Evolutionary conservation across 2,329 filamentous ascomycete species (phyloP).

Genomic region (Penicillium sp.): DNA sequence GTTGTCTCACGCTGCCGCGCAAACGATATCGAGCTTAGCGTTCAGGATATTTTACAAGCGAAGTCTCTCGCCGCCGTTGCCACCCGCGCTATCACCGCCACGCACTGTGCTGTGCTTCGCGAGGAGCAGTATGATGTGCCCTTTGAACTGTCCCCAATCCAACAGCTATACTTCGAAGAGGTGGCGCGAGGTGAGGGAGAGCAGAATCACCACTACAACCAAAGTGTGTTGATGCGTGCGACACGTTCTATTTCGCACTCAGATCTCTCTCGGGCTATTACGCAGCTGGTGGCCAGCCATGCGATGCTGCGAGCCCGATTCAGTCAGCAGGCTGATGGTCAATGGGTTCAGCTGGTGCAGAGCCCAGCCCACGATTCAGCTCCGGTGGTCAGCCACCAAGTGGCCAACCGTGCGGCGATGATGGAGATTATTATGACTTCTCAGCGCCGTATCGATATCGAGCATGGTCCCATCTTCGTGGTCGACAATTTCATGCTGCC

Average conservation of each 20-base stretch:
- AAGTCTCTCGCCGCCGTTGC: background rate
- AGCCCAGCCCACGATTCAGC: background rate
- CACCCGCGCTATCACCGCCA: background rate
- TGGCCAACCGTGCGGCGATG: background rate
- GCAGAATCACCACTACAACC: constrained; percentile 2
- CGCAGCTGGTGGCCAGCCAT: background rate
- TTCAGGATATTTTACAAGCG: constrained; percentile 15
- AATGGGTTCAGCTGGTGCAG: background rate
- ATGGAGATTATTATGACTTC: background rate
- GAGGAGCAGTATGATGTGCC: constrained; percentile 1
- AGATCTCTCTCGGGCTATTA: background rate
- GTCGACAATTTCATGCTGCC: background rate
- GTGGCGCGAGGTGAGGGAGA: background rate
- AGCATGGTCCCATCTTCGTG: background rate
- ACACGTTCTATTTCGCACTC: background rate
- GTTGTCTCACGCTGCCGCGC: constrained; percentile 6
- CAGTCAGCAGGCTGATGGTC: background rate
- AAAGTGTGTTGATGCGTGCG: background rate
- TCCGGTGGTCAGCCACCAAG: background rate
- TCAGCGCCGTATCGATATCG: constrained; percentile 1
- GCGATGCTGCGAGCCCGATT: constrained; percentile 4
- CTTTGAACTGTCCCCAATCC: constrained; percentile 2
- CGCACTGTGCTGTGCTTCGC: background rate
- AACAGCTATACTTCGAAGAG: constrained; percentile 2
- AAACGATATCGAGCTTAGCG: constrained; percentile 12